Base-by-base conservation (phyloP, 2,329 filamentous ascomycete species). In the Tolypocladium pustulatum region DNA sequence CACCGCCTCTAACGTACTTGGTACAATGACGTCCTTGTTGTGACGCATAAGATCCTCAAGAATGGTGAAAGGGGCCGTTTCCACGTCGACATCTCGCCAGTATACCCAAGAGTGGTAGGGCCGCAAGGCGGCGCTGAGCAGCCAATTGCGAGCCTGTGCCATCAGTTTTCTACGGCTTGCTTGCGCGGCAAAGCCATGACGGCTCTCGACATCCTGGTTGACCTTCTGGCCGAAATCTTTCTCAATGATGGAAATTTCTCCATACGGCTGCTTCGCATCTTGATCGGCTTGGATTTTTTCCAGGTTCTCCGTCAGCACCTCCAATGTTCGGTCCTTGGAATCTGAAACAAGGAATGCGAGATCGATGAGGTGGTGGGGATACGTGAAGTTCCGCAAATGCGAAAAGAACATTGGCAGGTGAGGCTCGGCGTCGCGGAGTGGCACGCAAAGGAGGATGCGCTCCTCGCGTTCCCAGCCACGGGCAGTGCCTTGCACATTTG, bases 91-190 rank as follows among this genome's bases (percentile, higher is more conserved):
- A 76, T 99, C 94, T 73, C 94, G 86, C 94, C 94, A 99, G 71
- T 99, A 99, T 12, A 99, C 94, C 94, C 94, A 99, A 63, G 92
- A 97, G 71, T 99, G 94, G 57, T 94, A 95, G 1, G 94, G 94
- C 51, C 94, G 86, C 57, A 99, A 77, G 27, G 94, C 93, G 46
- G 94, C 93, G 68, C 91, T 97, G 59, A 99, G 76, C 57, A 99
- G 80, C 94, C 94, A 99, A 74, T 99, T 99, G 62, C 94, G 84
- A 56, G 94, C 94, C 75, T 97, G 91, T 0, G 94, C 94, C 94
- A 99, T 99, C 68, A 96, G 81, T 77, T 99, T 99, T 73, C 94
- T 85, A 67, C 94, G 83, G 65, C 88, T 89, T 30, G 94, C 94
- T 74, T 99, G 94, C 1, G 94, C 94, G 36, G 93, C 94, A 70